Conservation (phyloP, 163 green algal species). For the Scenedesmus sp. region DNA sequence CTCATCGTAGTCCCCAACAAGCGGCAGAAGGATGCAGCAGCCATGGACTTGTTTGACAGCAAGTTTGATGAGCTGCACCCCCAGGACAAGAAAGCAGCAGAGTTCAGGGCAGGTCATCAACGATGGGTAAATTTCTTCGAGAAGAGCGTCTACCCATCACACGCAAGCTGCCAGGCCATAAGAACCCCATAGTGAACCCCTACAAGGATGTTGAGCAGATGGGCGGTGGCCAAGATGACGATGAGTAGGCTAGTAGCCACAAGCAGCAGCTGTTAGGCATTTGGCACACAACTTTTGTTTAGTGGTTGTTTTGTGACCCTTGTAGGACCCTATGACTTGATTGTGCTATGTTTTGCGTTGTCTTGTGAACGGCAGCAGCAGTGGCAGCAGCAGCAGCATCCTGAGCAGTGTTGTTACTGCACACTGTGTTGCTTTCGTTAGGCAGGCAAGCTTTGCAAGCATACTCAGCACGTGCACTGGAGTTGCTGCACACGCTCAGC, state of each 20-base stretch:
- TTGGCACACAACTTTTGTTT: slow-evolving; percentile 7
- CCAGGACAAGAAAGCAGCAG: slow-evolving; percentile 60
- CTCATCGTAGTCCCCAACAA: slow-evolving; percentile 62
- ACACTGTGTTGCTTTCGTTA: neutral
- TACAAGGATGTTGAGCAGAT: slow-evolving; percentile 62
- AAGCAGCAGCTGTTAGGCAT: neutral
- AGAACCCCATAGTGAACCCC: slow-evolving; percentile 72
- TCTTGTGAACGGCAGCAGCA: neutral
- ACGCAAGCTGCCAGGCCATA: slow-evolving; percentile 66
- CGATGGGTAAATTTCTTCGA: slow-evolving; percentile 71
- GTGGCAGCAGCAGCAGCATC: neutral
- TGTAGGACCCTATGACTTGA: neutral
- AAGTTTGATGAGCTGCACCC: slow-evolving; percentile 54
- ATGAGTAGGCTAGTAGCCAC: slow-evolving; percentile 50
- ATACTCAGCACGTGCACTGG: neutral
- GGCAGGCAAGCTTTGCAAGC: neutral
- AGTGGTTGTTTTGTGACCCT: neutral
- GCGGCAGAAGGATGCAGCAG: slow-evolving; percentile 67
- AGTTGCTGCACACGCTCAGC: neutral
- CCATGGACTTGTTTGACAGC: slow-evolving; percentile 67
- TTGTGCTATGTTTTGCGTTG: neutral
- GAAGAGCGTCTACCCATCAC: slow-evolving; percentile 69
- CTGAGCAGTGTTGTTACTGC: neutral
- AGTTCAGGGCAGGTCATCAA: slow-evolving; percentile 65
- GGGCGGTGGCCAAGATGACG: slow-evolving; percentile 46